A percentile compares a stretch with the other conserved stretches of the same genome.
Conservation (phyloP, 2,329 filamentous ascomycete genomes). For the Remersonia thermophila region DNA sequence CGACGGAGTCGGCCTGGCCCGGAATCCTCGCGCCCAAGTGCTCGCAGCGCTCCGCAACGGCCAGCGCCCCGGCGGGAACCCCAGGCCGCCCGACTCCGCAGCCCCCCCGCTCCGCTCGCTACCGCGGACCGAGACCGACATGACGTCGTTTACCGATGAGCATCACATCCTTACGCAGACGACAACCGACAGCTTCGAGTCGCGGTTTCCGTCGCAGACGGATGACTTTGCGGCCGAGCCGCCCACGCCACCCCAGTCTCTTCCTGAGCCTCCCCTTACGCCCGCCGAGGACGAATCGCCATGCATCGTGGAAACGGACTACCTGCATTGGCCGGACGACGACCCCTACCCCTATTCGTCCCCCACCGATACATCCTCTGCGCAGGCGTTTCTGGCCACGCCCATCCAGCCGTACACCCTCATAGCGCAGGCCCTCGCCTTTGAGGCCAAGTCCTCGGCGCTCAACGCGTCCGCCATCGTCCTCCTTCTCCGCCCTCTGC, state of each 20-base stretch:
- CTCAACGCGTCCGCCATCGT: conserved; percentile 50
- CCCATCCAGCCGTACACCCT: conserved; percentile 45
- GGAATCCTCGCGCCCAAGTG: conserved; percentile 9
- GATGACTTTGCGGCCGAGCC: conserved; percentile 10
- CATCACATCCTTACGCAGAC: conserved; percentile 34
- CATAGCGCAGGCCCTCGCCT: conserved; percentile 40
- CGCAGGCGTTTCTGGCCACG: conserved; percentile 19
- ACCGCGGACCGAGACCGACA: conserved; percentile 16
- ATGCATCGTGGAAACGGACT: conserved; percentile 44
- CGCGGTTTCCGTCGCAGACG: conserved; percentile 19
- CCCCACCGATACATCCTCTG: conserved; percentile 14
- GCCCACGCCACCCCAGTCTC: conserved; percentile 2
- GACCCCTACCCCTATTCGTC: conserved; percentile 40
- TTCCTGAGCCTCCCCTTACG: conserved; percentile 2
- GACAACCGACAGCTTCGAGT: conserved; percentile 24
- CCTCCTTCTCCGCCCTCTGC: conserved; percentile 44
- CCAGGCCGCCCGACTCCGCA: conserved; percentile 19
- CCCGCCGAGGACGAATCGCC: conserved; percentile 10
- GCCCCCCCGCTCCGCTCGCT: conserved; percentile 6
- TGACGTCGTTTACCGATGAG: conserved; percentile 17
- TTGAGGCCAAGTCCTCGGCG: conserved; percentile 43
- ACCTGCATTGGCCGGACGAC: conserved; percentile 45
- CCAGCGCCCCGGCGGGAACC: conserved; percentile 35
- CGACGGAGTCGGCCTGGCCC: conserved; percentile 21
- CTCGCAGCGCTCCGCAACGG: conserved; percentile 26